Base-by-base conservation (phyloP, 2,329 filamentous ascomycete species). In the Penicillium sp. region DNA sequence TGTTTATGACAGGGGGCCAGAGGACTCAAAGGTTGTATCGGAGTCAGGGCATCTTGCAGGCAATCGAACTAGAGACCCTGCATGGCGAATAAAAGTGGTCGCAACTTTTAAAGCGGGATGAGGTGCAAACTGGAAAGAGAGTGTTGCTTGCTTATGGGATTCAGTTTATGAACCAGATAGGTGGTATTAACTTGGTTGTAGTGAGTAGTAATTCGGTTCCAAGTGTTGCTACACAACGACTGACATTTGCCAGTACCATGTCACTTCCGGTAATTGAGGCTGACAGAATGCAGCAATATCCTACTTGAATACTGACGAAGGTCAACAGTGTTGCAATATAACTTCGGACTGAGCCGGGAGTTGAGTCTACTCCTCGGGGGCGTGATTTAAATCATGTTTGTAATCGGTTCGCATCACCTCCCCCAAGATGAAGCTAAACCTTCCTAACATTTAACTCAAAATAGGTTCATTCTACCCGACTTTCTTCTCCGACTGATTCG, bases 121-220 rank as follows among this genome's bases (percentile, higher is more conserved):
- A 71, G 40, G 65, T 78, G 10, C 71, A 75, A 61, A 81, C 74
- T 3, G 68, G 79, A 0, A 61, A 73, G 26, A 69, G 79, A 2
- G 75, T 82, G 14, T 58, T 81, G 2, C 70, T 83, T 3, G 79
- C 79, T 0, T 80, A 73, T 60, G 72, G 75, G n/a, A 73, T 77
- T 48, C 76, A 79, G 49, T 75, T 79, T 48, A 80, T 80, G 74
- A 79, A 83, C 46, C 81, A 83, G 54, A 70, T 78, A 45, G 72
- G 73, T 4, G 79, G 79, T 0, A 79, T 81, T 53, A 81, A 81
- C 46, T 43, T 60, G 67, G 75, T 81, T 4, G 77, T 80, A 29
- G 13, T 79, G 75, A 58, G 64, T 66, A 14, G 8, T 28, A 10
- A 18, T 39, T 11, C 48, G 13, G n/a, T 24, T 34, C 39, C 45